phyloP scores from a whole-genome alignment of 306 rosid genomes.

The Gleditsia sinensis region DNA sequence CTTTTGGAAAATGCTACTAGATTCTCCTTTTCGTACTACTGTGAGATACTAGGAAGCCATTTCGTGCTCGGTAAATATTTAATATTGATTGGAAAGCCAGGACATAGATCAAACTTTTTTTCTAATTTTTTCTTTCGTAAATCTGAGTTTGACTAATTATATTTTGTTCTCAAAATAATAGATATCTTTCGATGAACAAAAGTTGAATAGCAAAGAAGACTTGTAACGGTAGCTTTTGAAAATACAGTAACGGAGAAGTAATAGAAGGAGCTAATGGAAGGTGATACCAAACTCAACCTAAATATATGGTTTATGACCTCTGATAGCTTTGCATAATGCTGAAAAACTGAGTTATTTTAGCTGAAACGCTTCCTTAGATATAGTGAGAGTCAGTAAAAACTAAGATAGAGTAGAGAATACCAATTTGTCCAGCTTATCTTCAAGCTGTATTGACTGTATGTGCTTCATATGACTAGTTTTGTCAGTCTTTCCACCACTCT shows the following conservation, averaged over 20 bases:
- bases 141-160: background rate
- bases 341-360: background rate
- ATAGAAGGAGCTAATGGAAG: background rate
- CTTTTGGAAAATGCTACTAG: background rate
- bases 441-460: constrained; percentile 16
- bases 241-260: background rate
- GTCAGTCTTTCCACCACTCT: background rate
- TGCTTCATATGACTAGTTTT: constrained; percentile 14
- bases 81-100: background rate
- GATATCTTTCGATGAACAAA: background rate
- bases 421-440: constrained; percentile 27
- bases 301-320: background rate
- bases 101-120: background rate
- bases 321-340: background rate
- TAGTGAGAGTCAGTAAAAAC: background rate
- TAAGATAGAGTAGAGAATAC: background rate
- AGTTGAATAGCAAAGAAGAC: background rate
- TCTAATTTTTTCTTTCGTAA: background rate
- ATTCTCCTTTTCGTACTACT: background rate
- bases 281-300: background rate
- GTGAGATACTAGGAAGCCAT: background rate
- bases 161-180: background rate
- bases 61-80: background rate
- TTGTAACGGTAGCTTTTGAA: background rate
- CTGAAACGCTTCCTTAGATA: background rate